Evolutionary conservation across 139 green algal species (phyloP).

Genomic region (Nannochloris sp.): DNA sequence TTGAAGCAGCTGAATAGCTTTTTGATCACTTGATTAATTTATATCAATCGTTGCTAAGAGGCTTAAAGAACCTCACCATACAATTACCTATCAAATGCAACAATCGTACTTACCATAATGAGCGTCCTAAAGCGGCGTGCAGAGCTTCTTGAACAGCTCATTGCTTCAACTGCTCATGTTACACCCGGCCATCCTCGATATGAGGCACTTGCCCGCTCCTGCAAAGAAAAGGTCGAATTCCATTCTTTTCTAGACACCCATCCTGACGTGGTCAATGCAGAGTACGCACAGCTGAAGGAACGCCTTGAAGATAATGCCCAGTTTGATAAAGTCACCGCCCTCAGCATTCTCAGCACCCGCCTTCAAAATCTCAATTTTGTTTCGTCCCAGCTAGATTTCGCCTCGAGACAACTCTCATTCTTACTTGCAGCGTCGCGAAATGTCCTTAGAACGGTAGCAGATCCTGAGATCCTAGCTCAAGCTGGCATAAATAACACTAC

Average conservation of each 20-base stretch:
- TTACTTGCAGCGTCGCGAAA: not conserved
- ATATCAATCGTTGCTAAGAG: too few relatives aligned
- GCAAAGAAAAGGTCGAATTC: not conserved
- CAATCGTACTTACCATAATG: not conserved
- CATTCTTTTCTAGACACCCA: slow-evolving; percentile 3
- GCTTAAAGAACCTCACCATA: not conserved
- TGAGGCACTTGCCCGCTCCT: not conserved
- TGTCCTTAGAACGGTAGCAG: not conserved
- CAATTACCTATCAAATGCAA: not conserved
- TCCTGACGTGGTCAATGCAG: not conserved
- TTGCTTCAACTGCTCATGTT: not conserved
- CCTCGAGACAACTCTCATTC: slow-evolving; percentile 12
- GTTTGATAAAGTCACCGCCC: slow-evolving; percentile 17
- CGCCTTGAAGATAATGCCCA: slow-evolving; percentile 15
- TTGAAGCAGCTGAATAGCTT: too few relatives aligned
- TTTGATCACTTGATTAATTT: not conserved
- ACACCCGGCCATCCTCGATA: not conserved
- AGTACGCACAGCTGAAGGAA: slow-evolving; percentile 1
- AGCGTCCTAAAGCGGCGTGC: not conserved
- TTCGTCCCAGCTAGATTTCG: slow-evolving; percentile 15
- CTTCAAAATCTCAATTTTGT: not conserved
- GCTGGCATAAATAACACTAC: not conserved
- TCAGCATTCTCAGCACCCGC: not conserved
- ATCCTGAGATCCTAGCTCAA: not conserved
- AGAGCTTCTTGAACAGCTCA: not conserved